Evolutionary conservation across 2,329 filamentous ascomycete species (phyloP), one percentile per base, ranked within the genome.

Genomic region (Colletotrichum incanum): DNA sequence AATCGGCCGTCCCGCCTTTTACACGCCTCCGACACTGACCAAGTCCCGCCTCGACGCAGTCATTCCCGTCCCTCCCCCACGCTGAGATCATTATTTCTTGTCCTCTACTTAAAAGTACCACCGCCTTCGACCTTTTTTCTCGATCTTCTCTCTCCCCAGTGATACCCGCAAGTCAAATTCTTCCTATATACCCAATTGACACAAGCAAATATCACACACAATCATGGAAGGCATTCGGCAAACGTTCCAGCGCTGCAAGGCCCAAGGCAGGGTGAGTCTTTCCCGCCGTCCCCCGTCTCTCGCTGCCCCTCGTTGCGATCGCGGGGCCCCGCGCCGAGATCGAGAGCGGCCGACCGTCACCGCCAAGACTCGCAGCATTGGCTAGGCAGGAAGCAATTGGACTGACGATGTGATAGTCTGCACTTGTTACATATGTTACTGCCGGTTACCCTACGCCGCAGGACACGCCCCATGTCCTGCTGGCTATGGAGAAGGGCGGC

Each of bases 341-440:
- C 26, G 18, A 62, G 9, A 37, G 23, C 39, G 20, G 59, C 31
- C 31, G 28, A 23, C 20, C n/a, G 28, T 62, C 37, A 65, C 41
- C 62, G 56, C 55, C 60, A 31, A 47, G 55, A 61, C 11, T n/a
- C 28, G 37, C 31, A 5, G 26, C 18, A n/a, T 52, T 50, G 23
- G 20, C 18, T 47, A 52, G 20, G 37, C 26, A 59, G 28, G 37
- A 60, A 60, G 28, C 31, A 52, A 23, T 61, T 41, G 5, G 26
- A 56, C 71, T 63, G 23, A 59, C 28, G 16, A n/a, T 43, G 18
- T 6, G 79, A 75, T 81, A 96, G 89, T 87, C 94, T 76, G 96
- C 96, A 62, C 89, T 99, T 74, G 94, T 99, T 75, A 95, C 95
- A 37, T 99, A 99, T 87, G 94, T 98, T 80, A 99, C 96, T 34